phyloP scores from a whole-genome alignment of 768 basidiomycete species.

The Podaxis sp. region DNA sequence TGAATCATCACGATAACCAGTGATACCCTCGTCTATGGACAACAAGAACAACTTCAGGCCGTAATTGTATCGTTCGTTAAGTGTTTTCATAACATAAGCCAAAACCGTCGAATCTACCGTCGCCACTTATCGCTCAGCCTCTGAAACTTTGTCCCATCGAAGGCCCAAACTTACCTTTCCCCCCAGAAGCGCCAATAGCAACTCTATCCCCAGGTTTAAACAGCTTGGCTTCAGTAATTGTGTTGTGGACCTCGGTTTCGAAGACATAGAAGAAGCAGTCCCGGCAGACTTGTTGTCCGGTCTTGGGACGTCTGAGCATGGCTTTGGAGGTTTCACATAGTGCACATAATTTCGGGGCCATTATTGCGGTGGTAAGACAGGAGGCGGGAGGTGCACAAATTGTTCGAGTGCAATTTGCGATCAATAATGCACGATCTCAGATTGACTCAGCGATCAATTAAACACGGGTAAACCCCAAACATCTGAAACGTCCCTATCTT shows the following conservation, averaged over 20 bases:
- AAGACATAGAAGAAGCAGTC: conserved; percentile 97
- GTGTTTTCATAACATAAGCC: conserved; percentile 93
- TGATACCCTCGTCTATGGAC: conserved; percentile 98
- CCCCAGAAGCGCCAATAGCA: conserved; percentile 97
- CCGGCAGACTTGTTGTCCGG: conserved; percentile 95
- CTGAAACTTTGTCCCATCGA: neutral
- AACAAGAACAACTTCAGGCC: conserved; percentile 88
- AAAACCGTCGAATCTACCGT: conserved; percentile 91
- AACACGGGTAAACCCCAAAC: conserved; percentile 4
- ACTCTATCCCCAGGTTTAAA: conserved; percentile 91
- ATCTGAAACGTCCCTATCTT: neutral
- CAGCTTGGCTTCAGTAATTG: conserved; percentile 78
- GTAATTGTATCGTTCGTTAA: conserved; percentile 94
- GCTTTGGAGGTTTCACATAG: conserved; percentile 77
- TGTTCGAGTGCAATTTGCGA: neutral
- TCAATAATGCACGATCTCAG: neutral
- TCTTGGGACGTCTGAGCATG: conserved; percentile 93
- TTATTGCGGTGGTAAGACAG: conserved; percentile 27
- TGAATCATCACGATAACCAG: conserved; percentile 97
- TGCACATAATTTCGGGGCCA: conserved; percentile 81
- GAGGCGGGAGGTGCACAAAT: neutral
- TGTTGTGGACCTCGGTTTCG: conserved; percentile 97
- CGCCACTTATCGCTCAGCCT: conserved; percentile 13
- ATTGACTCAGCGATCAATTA: conserved; percentile 13
- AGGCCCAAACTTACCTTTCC: conserved; percentile 69